Evolutionary conservation across 208 protist genomes (phyloP).

Genomic region (Trypanosoma boissoni): DNA sequence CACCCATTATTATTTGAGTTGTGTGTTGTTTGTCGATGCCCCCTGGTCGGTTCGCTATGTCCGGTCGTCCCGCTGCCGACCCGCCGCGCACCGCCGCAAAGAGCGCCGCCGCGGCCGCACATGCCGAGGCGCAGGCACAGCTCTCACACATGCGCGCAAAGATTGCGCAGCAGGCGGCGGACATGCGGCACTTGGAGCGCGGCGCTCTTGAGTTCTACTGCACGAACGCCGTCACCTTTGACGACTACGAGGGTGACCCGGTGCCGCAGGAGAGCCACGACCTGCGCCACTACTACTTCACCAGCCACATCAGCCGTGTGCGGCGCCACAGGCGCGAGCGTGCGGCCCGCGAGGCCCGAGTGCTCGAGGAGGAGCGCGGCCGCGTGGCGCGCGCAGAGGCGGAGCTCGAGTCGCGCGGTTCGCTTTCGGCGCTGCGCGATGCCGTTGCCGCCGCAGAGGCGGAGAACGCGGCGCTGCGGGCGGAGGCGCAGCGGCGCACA

Average conservation of each 20-base stretch:
- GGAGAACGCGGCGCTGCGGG: constrained; percentile 13
- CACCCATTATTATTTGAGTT: constrained; percentile 3
- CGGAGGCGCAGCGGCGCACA: constrained; percentile 13
- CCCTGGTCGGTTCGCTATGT: too few relatives aligned
- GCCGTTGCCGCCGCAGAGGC: constrained; percentile 21
- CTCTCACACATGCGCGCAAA: constrained; percentile 21
- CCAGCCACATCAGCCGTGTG: constrained; percentile 11
- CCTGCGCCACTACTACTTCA: constrained; percentile 25
- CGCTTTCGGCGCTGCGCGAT: constrained; percentile 24
- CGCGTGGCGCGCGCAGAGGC: constrained; percentile 23
- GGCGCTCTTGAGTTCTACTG: constrained; percentile 63
- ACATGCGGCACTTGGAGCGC: constrained; percentile 29
- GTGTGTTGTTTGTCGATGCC: not conserved
- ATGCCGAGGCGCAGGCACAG: constrained; percentile 21
- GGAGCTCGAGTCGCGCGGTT: constrained; percentile 30
- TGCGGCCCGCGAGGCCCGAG: constrained; percentile 6
- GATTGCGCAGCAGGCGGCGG: constrained; percentile 6
- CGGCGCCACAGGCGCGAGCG: constrained; percentile 4
- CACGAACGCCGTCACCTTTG: constrained; percentile 37
- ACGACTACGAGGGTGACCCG: constrained; percentile 20
- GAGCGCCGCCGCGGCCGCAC: not conserved
- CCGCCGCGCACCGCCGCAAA: not conserved
- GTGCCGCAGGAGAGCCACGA: constrained; percentile 9
- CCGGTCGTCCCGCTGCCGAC: not conserved
- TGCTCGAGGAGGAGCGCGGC: constrained; percentile 5